These are phyloP conservation scores for Ustilago sp. DNA, from an alignment of 1,284 basidiomycete species.

Conservation along the genomic window DNA sequence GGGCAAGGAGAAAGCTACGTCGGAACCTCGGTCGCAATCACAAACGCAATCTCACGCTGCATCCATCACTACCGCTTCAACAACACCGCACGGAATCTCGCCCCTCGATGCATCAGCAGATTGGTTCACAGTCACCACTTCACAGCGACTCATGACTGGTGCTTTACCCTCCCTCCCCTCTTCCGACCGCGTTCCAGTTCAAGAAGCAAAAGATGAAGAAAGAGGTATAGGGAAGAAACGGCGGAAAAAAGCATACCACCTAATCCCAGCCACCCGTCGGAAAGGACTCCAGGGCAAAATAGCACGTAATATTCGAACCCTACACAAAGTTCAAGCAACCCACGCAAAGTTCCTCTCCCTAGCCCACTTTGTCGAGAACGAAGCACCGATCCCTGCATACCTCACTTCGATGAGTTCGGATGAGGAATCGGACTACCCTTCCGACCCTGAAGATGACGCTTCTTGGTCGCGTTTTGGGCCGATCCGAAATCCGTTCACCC, in stretches of 20 bases:
- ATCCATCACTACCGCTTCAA: constrained; percentile 11
- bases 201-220: neutral
- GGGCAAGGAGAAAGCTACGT: constrained; percentile 45
- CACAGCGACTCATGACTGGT: constrained; percentile 48
- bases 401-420: constrained; percentile 57
- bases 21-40: constrained; percentile 20
- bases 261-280: constrained; percentile 42
- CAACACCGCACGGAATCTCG: constrained; percentile 4
- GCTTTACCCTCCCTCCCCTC: constrained; percentile 49
- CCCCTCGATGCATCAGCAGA: constrained; percentile 30
- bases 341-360: constrained; percentile 62
- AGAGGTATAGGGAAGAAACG: constrained; percentile 15
- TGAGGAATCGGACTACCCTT: constrained; percentile 59
- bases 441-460: constrained; percentile 41
- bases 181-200: constrained; percentile 10
- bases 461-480: neutral
- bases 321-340: constrained; percentile 62
- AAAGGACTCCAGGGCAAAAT: constrained; percentile 54
- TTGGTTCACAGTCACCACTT: constrained; percentile 58
- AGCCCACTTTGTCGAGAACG: constrained; percentile 60
- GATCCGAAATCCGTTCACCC: constrained; percentile 23
- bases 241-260: constrained; percentile 34
- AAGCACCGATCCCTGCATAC: constrained; percentile 63
- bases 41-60: constrained; percentile 14
- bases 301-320: constrained; percentile 60